These are phyloP conservation scores for Aspergillus unguis DNA, from an alignment of 2,329 filamentous ascomycete genomes.

Conservation along the genomic window DNA sequence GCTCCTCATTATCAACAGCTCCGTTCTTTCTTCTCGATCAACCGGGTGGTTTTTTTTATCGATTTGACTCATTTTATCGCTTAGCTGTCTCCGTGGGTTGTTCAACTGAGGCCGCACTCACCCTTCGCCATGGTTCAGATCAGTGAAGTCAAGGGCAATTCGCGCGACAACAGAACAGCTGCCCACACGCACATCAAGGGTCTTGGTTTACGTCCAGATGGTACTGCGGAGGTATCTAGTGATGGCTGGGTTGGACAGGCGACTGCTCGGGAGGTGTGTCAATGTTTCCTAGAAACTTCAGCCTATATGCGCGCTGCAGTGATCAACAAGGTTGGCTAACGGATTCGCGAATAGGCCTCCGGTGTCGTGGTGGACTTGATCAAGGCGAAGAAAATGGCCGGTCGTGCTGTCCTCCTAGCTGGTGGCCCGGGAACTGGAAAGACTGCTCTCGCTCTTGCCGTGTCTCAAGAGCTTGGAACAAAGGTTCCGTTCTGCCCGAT, in stretches of 20 bases:
- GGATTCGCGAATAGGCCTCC: slow-evolving; percentile 62
- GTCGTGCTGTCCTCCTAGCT: slow-evolving; percentile 85
- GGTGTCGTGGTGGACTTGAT: slow-evolving; percentile 96
- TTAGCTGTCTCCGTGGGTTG: slow-evolving; percentile 17
- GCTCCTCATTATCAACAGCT: slow-evolving; percentile 2
- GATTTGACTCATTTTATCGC: background rate
- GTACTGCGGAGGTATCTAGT: slow-evolving; percentile 73
- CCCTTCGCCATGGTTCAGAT: slow-evolving; percentile 69
- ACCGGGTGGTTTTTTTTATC: background rate
- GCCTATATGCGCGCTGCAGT: background rate
- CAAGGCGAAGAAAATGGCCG: slow-evolving; percentile 95
- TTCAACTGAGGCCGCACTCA: slow-evolving; percentile 24
- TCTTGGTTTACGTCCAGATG: slow-evolving; percentile 80
- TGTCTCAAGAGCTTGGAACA: slow-evolving; percentile 94
- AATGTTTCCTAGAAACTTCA: background rate
- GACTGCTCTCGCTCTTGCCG: slow-evolving; percentile 89
- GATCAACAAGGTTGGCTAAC: slow-evolving; percentile 12
- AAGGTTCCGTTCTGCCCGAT: slow-evolving; percentile 99
- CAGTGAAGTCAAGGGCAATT: slow-evolving; percentile 90
- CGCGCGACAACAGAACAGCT: slow-evolving; percentile 92
- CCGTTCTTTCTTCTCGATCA: slow-evolving; percentile 11
- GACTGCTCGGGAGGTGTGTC: slow-evolving; percentile 75
- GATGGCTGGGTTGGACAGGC: slow-evolving; percentile 88
- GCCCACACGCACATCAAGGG: slow-evolving; percentile 98
- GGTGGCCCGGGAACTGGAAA: slow-evolving; percentile 96